Evolutionary conservation across 1,139 yeast species (phyloP).

Genomic region (Suhomyces taliae): DNA sequence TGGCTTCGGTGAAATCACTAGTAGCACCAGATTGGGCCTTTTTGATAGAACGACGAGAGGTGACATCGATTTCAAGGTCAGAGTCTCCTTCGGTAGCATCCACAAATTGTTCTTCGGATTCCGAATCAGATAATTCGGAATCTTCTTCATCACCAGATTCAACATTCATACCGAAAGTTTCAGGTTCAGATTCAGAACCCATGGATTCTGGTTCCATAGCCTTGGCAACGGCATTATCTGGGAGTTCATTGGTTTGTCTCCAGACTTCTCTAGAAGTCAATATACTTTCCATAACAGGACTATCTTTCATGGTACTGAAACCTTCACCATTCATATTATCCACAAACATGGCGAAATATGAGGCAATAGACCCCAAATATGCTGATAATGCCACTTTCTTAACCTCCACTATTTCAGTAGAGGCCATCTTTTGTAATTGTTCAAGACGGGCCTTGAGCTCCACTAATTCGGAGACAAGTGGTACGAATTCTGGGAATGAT

Average conservation of each 20-base stretch:
- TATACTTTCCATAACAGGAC: slow-evolving; percentile 84
- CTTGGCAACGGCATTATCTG: slow-evolving; percentile 19
- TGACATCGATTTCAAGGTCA: slow-evolving; percentile 47
- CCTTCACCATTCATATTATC: slow-evolving; percentile 57
- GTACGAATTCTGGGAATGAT: slow-evolving; percentile 83
- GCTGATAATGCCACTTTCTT: slow-evolving; percentile 72
- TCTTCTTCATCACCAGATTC: slow-evolving; percentile 17
- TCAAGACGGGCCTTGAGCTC: slow-evolving; percentile 45
- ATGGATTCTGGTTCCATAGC: neutral
- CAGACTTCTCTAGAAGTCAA: slow-evolving; percentile 83
- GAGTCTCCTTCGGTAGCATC: slow-evolving; percentile 10
- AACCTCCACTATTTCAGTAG: slow-evolving; percentile 40
- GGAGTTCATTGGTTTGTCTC: slow-evolving; percentile 69
- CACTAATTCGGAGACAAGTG: slow-evolving; percentile 66
- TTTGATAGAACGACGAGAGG: slow-evolving; percentile 48
- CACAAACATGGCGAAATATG: slow-evolving; percentile 72
- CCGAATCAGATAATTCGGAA: slow-evolving; percentile 19
- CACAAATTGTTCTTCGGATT: slow-evolving; percentile 13
- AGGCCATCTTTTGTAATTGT: slow-evolving; percentile 14
- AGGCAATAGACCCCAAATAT: slow-evolving; percentile 70
- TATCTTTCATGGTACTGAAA: slow-evolving; percentile 71
- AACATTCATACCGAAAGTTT: neutral
- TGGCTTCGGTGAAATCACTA: slow-evolving; percentile 64
- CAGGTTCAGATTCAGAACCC: neutral
- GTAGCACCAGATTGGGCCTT: slow-evolving; percentile 23